phyloP scores from a whole-genome alignment of 2,329 filamentous ascomycete species.

The Penicillium freii region DNA sequence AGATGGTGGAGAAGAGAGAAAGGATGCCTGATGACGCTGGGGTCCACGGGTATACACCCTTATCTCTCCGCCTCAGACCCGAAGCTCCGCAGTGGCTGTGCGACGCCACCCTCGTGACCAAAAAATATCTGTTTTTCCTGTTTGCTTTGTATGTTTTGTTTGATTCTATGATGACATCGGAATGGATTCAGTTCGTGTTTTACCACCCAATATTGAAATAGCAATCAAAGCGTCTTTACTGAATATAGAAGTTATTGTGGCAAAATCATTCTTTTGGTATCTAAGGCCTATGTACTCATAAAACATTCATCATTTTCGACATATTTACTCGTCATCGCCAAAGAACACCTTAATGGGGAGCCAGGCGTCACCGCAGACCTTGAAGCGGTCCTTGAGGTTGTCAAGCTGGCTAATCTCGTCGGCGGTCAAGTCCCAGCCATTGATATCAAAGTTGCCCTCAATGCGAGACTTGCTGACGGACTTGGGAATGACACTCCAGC shows the following conservation, averaged over 20 bases:
- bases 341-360: slow-evolving; percentile 75
- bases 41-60: slow-evolving; percentile 8
- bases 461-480: slow-evolving; percentile 72
- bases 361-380: slow-evolving; percentile 75
- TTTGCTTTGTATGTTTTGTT: neutral
- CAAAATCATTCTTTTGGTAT: slow-evolving; percentile 22
- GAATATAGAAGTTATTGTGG: neutral
- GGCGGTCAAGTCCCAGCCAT: slow-evolving; percentile 69
- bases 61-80: slow-evolving; percentile 21
- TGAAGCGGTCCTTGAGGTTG: slow-evolving; percentile 71
- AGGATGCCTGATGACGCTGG: slow-evolving; percentile 31
- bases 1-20: slow-evolving; percentile 17
- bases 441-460: slow-evolving; percentile 70
- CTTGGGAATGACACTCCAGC: slow-evolving; percentile 83
- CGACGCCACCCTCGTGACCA: slow-evolving; percentile 21
- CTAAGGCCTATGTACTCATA: slow-evolving; percentile 23
- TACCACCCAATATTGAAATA: neutral
- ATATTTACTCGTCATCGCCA: slow-evolving; percentile 69
- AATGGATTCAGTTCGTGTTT: neutral
- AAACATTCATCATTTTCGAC: slow-evolving; percentile 18
- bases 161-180: neutral
- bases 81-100: slow-evolving; percentile 18
- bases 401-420: slow-evolving; percentile 71
- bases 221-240: neutral
- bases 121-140: neutral